Evolutionary conservation across 768 basidiomycete genomes (phyloP).

Genomic region (Lentinula raphanica): DNA sequence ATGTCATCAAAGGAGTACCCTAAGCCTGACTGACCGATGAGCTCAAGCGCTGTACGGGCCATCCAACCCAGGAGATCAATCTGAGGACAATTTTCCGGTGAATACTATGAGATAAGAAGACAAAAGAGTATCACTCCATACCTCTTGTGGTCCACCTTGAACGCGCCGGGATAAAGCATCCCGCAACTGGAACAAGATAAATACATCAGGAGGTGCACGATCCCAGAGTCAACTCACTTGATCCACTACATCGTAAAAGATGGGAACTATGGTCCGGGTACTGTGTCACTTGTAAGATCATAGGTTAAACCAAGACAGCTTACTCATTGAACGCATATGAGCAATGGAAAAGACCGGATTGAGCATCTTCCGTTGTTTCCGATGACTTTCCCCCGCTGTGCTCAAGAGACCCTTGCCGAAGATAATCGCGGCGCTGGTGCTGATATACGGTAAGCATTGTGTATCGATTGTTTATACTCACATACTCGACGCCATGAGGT

Average conservation of each 20-base stretch:
- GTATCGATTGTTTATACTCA: too few species aligned
- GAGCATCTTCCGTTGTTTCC: conserved; percentile 29
- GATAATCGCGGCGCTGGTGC: background rate
- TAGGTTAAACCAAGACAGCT: conserved; percentile 6
- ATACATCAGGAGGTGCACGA: background rate
- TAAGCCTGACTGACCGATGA: conserved; percentile 33
- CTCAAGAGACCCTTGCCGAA: background rate
- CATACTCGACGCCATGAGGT: background rate
- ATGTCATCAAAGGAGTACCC: conserved; percentile 33
- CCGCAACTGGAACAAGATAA: background rate
- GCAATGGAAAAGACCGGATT: conserved; percentile 30
- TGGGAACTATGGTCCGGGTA: background rate
- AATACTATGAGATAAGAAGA: too few species aligned
- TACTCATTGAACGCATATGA: conserved; percentile 28
- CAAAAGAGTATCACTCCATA: conserved; percentile 17
- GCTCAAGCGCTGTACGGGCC: conserved; percentile 31
- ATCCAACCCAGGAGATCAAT: conserved; percentile 29
- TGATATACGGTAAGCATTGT: background rate
- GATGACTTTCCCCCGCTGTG: conserved; percentile 18
- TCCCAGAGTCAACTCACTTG: background rate
- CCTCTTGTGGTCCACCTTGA: conserved; percentile 3
- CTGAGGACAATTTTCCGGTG: too few species aligned
- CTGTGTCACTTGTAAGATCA: background rate
- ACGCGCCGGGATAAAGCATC: background rate
- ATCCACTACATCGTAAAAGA: conserved; percentile 1